phyloP scores from a whole-genome alignment of 1,139 yeast genomes.

The Geotrichum histeridarum region DNA sequence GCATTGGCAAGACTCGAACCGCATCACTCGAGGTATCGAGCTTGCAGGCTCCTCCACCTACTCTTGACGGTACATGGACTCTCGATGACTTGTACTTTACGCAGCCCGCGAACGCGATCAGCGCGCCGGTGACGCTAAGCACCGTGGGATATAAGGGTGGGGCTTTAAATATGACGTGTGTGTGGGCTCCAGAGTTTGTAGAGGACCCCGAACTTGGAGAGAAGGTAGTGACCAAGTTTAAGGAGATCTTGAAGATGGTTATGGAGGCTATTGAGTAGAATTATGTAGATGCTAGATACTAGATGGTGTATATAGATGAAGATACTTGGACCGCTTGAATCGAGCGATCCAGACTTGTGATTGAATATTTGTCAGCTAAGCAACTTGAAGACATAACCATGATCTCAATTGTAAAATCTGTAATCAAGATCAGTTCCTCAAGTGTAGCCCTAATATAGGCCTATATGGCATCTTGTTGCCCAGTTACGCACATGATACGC shows the following conservation, averaged over 20 bases:
- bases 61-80: constrained; percentile 2
- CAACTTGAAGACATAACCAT: no score
- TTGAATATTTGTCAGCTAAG: no score
- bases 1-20: not conserved
- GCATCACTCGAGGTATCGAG: constrained; percentile 15
- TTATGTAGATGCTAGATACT: no score
- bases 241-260: not conserved
- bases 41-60: not conserved
- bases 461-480: no score
- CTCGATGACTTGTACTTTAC: constrained; percentile 7
- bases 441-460: no score
- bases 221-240: not conserved
- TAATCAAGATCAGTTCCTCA: no score
- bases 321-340: no score
- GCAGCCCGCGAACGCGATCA: constrained; percentile 7
- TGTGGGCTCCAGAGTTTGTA: constrained; percentile 8
- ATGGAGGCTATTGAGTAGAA: not conserved
- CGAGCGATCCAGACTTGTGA: no score
- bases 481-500: no score
- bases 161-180: constrained; percentile 6
- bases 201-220: constrained; percentile 3
- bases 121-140: constrained; percentile 5
- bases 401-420: no score
- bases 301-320: no score
- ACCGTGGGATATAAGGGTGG: constrained; percentile 4